Base-by-base conservation (phyloP, 192 early-diverging fungal species). In the Dimargaris verticillata region DNA sequence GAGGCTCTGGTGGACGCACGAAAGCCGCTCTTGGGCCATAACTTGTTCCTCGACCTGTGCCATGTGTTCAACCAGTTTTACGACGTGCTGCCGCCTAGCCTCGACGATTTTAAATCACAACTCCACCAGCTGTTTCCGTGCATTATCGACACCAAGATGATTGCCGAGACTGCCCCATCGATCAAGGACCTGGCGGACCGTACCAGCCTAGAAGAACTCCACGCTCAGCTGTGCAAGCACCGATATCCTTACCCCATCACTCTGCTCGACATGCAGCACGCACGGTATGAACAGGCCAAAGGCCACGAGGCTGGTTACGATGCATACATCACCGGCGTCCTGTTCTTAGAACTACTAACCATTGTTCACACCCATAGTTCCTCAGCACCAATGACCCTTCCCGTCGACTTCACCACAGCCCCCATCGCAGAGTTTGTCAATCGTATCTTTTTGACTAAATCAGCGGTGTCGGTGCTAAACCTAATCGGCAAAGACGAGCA, bases 301-400 rank as follows among this genome's bases (percentile, higher is more conserved):
- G 80, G 80, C 66, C 93, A 97, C 64, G 93, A 97, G 64, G 93
- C 93, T 14, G 93, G 87, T 3, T 97, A 82, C 64, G 93, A 97
- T 69, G 89, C 91, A 0, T 92, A 87, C 67, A 80, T 85, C 55
- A 97, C 93, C 5, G 93, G 93, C 10, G 74, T 81, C 20, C 72
- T 82, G 0, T 94, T 88, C 65, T 69, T 89, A 25, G 77, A 82
- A 2, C 78, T 93, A 66, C 73, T 70, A 55, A 26, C 28, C 33
- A 33, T n/a, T 49, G 59, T 63, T 53, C 60, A 13, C 52, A 45
- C 18, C 24, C 60, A 11, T 28, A 10, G 28, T 5, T 26, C 50
- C 55, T n/a, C 28, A 44, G 14, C 53, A 53, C 42, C 28, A 45
- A 33, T 26, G 26, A 28, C 50, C 26, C n/a, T 51, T 42, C 49